Evolutionary conservation across 805 yeast species (phyloP).

Genomic region (Vanderwaltozyma polyspora): DNA sequence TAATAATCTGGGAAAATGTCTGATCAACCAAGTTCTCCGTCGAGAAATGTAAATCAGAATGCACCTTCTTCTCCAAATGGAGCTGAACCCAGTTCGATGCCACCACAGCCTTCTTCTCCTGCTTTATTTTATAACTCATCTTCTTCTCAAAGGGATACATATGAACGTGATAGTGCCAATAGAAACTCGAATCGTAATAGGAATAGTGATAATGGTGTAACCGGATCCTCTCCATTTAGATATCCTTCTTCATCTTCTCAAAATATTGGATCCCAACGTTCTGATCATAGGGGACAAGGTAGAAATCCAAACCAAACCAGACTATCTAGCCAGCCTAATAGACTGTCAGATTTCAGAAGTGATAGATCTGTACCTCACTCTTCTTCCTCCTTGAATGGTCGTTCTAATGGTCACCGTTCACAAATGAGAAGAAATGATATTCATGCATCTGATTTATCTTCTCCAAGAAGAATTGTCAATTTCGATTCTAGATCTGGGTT

Average conservation of each 20-base stretch:
- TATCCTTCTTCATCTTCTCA: constrained; percentile 31
- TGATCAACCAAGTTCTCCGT: constrained; percentile 9
- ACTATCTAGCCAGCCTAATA: constrained; percentile 19
- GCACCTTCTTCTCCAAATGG: constrained; percentile 25
- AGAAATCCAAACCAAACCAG: constrained; percentile 10
- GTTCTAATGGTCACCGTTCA: constrained; percentile 30
- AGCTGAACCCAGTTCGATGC: constrained; percentile 27
- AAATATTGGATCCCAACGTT: constrained; percentile 9
- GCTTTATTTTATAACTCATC: constrained; percentile 25
- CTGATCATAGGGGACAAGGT: constrained; percentile 17
- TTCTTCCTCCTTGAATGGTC: constrained; percentile 21
- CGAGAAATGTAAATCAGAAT: background rate
- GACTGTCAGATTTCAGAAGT: constrained; percentile 33
- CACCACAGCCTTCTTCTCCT: constrained; percentile 29
- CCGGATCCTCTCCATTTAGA: constrained; percentile 36
- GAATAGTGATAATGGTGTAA: constrained; percentile 10
- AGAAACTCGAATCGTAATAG: constrained; percentile 2
- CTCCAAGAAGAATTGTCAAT: constrained; percentile 59
- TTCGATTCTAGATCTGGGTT: constrained; percentile 29
- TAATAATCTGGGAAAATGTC: constrained; percentile 17
- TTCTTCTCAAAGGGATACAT: constrained; percentile 23
- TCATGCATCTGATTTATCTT: constrained; percentile 58
- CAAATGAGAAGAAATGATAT: constrained; percentile 67
- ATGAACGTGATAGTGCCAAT: constrained; percentile 13
- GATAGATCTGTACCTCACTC: constrained; percentile 26